Evolutionary conservation across 2,329 filamentous ascomycete species (phyloP), one percentile per base, ranked within the genome.

Genomic region (Parascedosporium putredinis): DNA sequence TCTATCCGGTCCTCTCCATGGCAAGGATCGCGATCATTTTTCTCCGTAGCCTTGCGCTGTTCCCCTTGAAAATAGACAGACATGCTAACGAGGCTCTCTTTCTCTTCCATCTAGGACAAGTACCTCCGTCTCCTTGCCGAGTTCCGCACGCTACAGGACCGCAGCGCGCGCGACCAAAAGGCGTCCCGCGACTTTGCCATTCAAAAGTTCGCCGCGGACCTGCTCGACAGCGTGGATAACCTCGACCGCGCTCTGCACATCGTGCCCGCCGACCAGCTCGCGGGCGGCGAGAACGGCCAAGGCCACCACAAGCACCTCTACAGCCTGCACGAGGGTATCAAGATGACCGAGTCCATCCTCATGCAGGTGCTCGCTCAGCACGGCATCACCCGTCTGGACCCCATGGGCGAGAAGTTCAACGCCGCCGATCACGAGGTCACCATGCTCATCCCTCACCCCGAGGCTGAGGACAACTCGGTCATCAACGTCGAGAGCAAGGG

Each of bases 111-210:
- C 52, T 14, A 97, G 93, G 93, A 97, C 71, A 93, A 89, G 74
- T 94, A 89, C 69, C 79, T 96, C 55, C 91, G 93, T 65, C 86
- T 86, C 50, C 83, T 97, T 56, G 93, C 93, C 70, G 93, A 98
- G 62, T 97, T 94, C 79, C 88, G 88, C 65, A 98, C 97, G 72
- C 86, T 98, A 47, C 91, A 97, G 73, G 88, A 96, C 63, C 88
- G 93, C 63, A 95, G 88, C 40, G 79, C 84, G 66, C 88, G 93
- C 63, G 93, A 98, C 58, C 84, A 94, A 65, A 87, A 93, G 68
- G 71, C 79, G 18, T 88, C 91, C 18, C 84, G 84, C 59, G 87
- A 95, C 70, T 98, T 95, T 60, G 93, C 91, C 61, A 93, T 98
- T 62, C 88, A 95, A 66, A 88, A 84, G 58, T 97, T 98, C 70